A percentile compares a stretch with the other conserved stretches of the same genome.
Conservation (phyloP, 768 basidiomycete genomes). For the Suillus subluteus region DNA sequence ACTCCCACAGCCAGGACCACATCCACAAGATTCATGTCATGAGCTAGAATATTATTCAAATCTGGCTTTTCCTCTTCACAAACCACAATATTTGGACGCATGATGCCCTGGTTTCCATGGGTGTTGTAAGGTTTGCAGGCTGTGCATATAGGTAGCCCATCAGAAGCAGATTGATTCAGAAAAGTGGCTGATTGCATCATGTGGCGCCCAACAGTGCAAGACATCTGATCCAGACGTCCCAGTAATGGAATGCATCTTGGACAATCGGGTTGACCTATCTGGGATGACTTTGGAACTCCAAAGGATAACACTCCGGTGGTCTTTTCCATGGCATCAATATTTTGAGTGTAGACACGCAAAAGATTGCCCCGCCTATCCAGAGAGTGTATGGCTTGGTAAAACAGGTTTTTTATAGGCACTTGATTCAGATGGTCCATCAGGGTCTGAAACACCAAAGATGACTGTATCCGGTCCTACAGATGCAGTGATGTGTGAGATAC, state of each 20-base stretch:
- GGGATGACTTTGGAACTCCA: not conserved
- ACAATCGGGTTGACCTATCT: not conserved
- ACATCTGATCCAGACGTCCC: not conserved
- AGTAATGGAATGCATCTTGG: not conserved
- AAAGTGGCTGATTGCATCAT: not conserved
- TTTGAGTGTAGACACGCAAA: no score
- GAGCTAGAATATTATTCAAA: not conserved
- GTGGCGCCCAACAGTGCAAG: not conserved
- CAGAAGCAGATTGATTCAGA: not conserved
- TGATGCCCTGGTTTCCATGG: not conserved
- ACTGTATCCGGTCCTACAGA: no score
- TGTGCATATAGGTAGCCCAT: not conserved
- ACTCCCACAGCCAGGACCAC: not conserved
- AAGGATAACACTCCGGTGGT: not conserved
- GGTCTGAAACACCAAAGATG: no score
- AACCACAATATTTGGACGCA: no score
- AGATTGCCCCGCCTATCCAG: no score
- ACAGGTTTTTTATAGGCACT: no score
- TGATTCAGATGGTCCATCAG: no score
- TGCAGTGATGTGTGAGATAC: no score
- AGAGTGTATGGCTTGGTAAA: no score
- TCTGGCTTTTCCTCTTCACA: not conserved
- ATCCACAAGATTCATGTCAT: not conserved
- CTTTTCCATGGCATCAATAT: not conserved
- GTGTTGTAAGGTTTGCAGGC: not conserved